phyloP scores from a whole-genome alignment of 129 eudicot species.

The Helichrysum umbraculigerum region DNA sequence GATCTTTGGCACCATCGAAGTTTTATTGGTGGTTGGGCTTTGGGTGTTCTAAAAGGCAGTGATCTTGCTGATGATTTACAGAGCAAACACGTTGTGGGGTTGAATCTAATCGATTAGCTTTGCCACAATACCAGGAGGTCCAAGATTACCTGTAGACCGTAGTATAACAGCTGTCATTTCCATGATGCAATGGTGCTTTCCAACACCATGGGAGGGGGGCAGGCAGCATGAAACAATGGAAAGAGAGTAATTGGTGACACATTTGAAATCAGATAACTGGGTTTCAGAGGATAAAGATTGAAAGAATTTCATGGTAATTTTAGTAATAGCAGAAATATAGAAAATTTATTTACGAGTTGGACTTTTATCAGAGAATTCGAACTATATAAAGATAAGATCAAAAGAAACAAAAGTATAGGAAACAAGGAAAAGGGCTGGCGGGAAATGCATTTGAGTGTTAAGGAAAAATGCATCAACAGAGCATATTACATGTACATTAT shows the following conservation, averaged over 20 bases:
- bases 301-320: constrained; percentile 41
- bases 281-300: constrained; percentile 35
- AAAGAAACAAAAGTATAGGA: constrained; percentile 29
- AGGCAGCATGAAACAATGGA: constrained; percentile 41
- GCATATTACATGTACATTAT: no score
- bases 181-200: constrained; percentile 44
- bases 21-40: constrained; percentile 23
- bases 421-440: constrained; percentile 41
- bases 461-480: neutral
- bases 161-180: constrained; percentile 18
- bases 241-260: constrained; percentile 34
- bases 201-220: constrained; percentile 43
- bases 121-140: constrained; percentile 64
- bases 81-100: constrained; percentile 38
- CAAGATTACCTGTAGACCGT: no score
- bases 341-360: neutral
- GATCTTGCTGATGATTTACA: constrained; percentile 18
- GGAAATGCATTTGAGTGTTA: constrained; percentile 61
- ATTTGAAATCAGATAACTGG: constrained; percentile 28
- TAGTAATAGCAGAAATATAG: neutral
- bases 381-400: constrained; percentile 29
- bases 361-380: neutral
- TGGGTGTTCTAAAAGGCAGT: constrained; percentile 10
- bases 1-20: constrained; percentile 49
- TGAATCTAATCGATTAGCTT: constrained; percentile 74